Evolutionary conservation across 345 rosid genomes (phyloP).

Genomic region (Eucalyptus curtisii): DNA sequence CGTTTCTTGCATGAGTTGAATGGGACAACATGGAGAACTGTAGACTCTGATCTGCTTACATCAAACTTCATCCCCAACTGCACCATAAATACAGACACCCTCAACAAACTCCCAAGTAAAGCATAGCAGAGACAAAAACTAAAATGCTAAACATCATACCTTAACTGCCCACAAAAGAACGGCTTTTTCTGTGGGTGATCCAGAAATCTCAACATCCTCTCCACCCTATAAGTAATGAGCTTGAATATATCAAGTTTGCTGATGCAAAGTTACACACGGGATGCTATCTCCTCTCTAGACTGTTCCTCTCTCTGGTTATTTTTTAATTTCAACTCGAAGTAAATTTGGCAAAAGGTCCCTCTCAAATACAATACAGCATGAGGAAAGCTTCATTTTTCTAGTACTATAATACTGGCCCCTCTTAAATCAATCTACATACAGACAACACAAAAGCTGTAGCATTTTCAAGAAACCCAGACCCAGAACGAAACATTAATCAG

Average conservation of each 20-base stretch:
- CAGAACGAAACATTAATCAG: background rate
- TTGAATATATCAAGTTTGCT: background rate
- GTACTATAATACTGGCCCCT: background rate
- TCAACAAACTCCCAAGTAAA: background rate
- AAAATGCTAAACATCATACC: constrained; percentile 20
- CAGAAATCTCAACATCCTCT: constrained; percentile 68
- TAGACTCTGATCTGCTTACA: constrained; percentile 54
- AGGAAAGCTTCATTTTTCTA: background rate
- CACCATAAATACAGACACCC: constrained; percentile 2
- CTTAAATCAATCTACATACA: background rate
- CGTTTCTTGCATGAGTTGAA: constrained; percentile 91
- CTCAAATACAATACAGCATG: background rate
- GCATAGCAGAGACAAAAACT: background rate
- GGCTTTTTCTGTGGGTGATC: constrained; percentile 98
- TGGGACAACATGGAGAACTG: constrained; percentile 76
- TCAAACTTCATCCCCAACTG: constrained; percentile 98
- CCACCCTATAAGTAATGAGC: constrained; percentile 41
- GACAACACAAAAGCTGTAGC: background rate
- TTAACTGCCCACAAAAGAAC: constrained; percentile 86
- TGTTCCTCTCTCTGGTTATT: background rate
- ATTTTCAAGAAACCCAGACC: background rate
- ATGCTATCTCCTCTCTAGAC: background rate
- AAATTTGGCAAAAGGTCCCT: background rate
- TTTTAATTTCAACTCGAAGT: background rate
- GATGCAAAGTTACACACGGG: background rate